phyloP scores from a whole-genome alignment of 805 yeast species.

The Yamadazyma ubonensis region DNA sequence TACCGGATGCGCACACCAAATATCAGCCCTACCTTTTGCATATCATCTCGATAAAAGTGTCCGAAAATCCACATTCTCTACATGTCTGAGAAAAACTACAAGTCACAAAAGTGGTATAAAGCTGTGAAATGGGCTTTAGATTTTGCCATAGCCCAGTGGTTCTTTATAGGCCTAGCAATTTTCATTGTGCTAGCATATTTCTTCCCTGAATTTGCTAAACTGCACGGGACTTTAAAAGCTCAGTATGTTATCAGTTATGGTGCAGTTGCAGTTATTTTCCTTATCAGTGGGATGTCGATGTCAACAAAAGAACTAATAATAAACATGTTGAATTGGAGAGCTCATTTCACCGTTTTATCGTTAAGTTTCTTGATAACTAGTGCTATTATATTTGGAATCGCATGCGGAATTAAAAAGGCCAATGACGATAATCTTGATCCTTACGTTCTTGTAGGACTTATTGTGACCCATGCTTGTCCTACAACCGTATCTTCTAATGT shows the following conservation, averaged over 20 bases:
- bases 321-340: slow-evolving; percentile 78
- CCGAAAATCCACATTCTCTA: no score
- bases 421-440: slow-evolving; percentile 48
- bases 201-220: slow-evolving; percentile 81
- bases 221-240: slow-evolving; percentile 72
- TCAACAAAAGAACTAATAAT: slow-evolving; percentile 56
- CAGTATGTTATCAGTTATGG: slow-evolving; percentile 80
- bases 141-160: slow-evolving; percentile 61
- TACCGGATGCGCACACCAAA: neutral
- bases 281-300: slow-evolving; percentile 80
- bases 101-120: slow-evolving; percentile 5
- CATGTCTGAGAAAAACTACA: neutral
- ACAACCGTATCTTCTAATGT: slow-evolving; percentile 92
- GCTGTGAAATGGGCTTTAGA: slow-evolving; percentile 18
- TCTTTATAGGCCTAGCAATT: slow-evolving; percentile 67
- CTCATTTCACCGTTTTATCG: slow-evolving; percentile 67
- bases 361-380: slow-evolving; percentile 72
- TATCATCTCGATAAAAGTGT: neutral
- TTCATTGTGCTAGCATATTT: slow-evolving; percentile 73
- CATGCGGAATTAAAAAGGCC: slow-evolving; percentile 62
- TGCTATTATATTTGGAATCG: slow-evolving; percentile 70
- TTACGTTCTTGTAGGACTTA: slow-evolving; percentile 79
- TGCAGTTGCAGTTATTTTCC: slow-evolving; percentile 82
- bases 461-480: slow-evolving; percentile 84
- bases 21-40: neutral